Percentiles rank a stretch among this genome's conserved stretches.
Evolutionary conservation across 768 basidiomycete genomes (phyloP).

Genomic region (Candolleomyces efflorescens): DNA sequence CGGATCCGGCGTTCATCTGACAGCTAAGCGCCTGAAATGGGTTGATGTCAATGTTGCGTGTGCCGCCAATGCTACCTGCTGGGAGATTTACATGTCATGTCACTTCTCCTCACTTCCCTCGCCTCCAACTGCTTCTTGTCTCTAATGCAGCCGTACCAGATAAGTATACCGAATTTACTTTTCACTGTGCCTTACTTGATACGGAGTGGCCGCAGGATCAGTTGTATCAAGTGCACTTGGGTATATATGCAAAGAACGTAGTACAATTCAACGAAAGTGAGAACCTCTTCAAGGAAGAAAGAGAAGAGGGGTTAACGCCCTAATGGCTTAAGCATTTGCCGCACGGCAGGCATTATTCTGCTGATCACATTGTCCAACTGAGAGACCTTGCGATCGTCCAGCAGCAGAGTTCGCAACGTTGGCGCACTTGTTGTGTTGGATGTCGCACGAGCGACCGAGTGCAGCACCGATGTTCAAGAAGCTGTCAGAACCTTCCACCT

Average conservation of each 20-base stretch:
- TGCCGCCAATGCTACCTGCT: too few species aligned
- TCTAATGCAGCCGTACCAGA: too few species aligned
- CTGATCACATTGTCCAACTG: conserved; percentile 35
- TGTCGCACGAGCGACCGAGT: conserved; percentile 53
- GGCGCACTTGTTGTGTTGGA: conserved; percentile 54
- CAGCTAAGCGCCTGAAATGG: too few species aligned
- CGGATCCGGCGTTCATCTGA: too few species aligned
- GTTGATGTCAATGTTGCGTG: too few species aligned
- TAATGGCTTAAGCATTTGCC: conserved; percentile 11
- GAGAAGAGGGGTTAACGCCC: not conserved
- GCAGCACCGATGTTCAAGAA: conserved; percentile 49
- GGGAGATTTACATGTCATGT: too few species aligned
- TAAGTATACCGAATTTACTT: too few species aligned
- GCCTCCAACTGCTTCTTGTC: too few species aligned
- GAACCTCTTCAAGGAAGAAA: not conserved
- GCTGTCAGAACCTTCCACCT: conserved; percentile 36
- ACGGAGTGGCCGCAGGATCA: too few species aligned
- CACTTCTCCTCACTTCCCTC: too few species aligned
- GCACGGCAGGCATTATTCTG: conserved; percentile 31
- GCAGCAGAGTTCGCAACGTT: conserved; percentile 44
- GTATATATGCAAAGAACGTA: not conserved
- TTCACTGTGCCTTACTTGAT: too few species aligned
- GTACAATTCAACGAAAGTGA: not conserved
- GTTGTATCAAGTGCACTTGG: too few species aligned
- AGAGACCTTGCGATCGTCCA: conserved; percentile 30